Evolutionary conservation across 2,329 filamentous ascomycete genomes (phyloP), one percentile per base, ranked within the genome.

Genomic region (Byssoonygena ceratinophila): DNA sequence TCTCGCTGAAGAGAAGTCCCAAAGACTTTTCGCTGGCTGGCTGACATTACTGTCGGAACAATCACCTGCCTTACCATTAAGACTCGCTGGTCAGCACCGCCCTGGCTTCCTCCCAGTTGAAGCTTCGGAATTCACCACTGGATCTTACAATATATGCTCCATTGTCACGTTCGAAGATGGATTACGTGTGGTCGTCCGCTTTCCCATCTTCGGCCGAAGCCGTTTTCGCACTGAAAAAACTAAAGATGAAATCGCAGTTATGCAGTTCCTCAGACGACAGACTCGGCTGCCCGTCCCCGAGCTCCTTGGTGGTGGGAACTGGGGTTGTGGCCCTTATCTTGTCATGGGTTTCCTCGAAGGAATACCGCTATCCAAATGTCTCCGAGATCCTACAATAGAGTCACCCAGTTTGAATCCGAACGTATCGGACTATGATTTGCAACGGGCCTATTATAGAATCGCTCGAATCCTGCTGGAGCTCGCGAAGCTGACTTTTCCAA

Each of bases 301-400:
- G 2, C 16, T 51, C 25, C 39, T 49, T 31, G 44, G 53, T 39
- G 53, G 20, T 49, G 62, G 63, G 1, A 56, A 52, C 16, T 62
- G 44, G 57, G 39, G 54, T 16, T 9, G 53, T 58, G 41, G 61
- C 54, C 18, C 62, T 55, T 50, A 64, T 60, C 61, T 66, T 31
- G 57, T 65, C n/a, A 60, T 61, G 53, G 29, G 40, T 36, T 61
- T 63, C 54, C 44, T 65, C 20, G 62, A 65, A 46, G 62, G 60
- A 16, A 59, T 55, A 23, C 34, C 40, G 32, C 48, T 66, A 37
- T 51, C 53, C 31, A 49, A 53, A 41, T 39, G 12, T 4, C 41
- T 55, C 18, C 12, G 53, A 43, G 49, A 58, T 22, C 40, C 47
- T 16, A 51, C 40, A 11, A 36, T 40, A 18, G 16, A 39, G n/a